These are phyloP conservation scores for Metarhizium rileyi DNA, from an alignment of 2,329 filamentous ascomycete genomes.

Conservation along the genomic window DNA sequence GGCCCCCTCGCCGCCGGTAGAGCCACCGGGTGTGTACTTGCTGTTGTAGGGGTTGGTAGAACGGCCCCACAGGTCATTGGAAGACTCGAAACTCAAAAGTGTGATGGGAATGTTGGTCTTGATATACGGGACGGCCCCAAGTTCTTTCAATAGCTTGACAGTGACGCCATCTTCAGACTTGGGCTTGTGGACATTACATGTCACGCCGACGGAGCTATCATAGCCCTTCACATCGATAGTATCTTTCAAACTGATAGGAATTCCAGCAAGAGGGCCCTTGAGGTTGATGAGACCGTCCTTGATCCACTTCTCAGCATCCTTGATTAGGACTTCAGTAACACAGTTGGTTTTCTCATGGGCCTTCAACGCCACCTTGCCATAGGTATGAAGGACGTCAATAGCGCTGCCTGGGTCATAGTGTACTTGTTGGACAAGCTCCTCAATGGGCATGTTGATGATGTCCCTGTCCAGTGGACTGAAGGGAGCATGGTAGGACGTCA, in stretches of 20 bases:
- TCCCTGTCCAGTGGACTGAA: slow-evolving; percentile 55
- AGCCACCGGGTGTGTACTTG: slow-evolving; percentile 82
- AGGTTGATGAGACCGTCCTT: slow-evolving; percentile 52
- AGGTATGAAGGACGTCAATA: slow-evolving; percentile 68
- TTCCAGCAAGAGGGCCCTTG: slow-evolving; percentile 73
- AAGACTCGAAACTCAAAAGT: slow-evolving; percentile 75
- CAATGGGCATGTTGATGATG: slow-evolving; percentile 65
- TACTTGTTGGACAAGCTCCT: slow-evolving; percentile 67
- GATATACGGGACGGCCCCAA: slow-evolving; percentile 80
- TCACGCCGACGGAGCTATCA: slow-evolving; percentile 75
- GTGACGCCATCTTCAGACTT: slow-evolving; percentile 58
- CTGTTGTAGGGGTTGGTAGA: slow-evolving; percentile 73
- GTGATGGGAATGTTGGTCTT: slow-evolving; percentile 89
- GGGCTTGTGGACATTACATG: slow-evolving; percentile 59
- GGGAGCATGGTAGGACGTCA: slow-evolving; percentile 56
- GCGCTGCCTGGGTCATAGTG: slow-evolving; percentile 58
- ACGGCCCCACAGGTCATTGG: slow-evolving; percentile 70
- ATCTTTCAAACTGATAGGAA: slow-evolving; percentile 80
- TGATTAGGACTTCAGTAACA: slow-evolving; percentile 76
- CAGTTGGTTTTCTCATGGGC: slow-evolving; percentile 86
- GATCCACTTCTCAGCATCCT: slow-evolving; percentile 67
- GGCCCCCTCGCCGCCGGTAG: slow-evolving; percentile 77
- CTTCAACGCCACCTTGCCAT: slow-evolving; percentile 75
- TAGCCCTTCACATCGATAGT: slow-evolving; percentile 73
- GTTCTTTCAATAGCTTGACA: slow-evolving; percentile 71